A percentile compares a stretch with the other conserved stretches of the same genome.
Conservation (phyloP, 257 asterid genomes). For the Scutellaria minor region DNA sequence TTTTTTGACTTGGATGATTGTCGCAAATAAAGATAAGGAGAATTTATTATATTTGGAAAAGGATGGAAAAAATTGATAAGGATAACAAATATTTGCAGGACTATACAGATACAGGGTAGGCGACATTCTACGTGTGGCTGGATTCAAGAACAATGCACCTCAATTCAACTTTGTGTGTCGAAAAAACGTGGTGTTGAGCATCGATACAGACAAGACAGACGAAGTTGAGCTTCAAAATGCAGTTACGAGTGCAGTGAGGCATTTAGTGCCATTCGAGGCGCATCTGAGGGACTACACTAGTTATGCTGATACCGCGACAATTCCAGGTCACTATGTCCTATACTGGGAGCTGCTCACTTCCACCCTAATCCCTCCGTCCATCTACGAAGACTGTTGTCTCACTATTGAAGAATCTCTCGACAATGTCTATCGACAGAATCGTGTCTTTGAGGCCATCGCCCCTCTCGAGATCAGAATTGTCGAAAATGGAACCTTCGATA, state of each 20-base stretch:
- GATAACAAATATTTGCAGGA: too few species aligned
- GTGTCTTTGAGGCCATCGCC: conserved; percentile 66
- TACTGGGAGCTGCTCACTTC: conserved; percentile 68
- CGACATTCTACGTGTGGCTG: conserved; percentile 74
- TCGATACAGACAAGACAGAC: conserved; percentile 78
- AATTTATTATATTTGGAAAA: too few species aligned
- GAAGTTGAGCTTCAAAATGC: conserved; percentile 82
- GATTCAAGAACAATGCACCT: conserved; percentile 84
- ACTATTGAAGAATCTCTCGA: conserved; percentile 73
- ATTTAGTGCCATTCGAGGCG: conserved; percentile 59
- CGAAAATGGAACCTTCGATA: conserved; percentile 71
- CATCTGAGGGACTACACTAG: conserved; percentile 72
- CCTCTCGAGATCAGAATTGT: conserved; percentile 77
- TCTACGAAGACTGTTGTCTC: conserved; percentile 72
- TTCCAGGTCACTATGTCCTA: conserved; percentile 77
- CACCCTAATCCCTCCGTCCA: conserved; percentile 56
- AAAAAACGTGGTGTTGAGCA: conserved; percentile 79
- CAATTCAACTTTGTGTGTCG: conserved; percentile 79
- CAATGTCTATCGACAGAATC: conserved; percentile 74
- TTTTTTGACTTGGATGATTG: too few species aligned
- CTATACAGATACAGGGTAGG: conserved; percentile 74
- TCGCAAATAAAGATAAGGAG: too few species aligned
- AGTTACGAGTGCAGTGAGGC: conserved; percentile 59
- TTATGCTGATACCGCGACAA: conserved; percentile 57
- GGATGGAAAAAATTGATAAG: too few species aligned